These are phyloP conservation scores for Ganoderma lingzhi DNA, from an alignment of 1,284 basidiomycete species.

Conservation along the genomic window DNA sequence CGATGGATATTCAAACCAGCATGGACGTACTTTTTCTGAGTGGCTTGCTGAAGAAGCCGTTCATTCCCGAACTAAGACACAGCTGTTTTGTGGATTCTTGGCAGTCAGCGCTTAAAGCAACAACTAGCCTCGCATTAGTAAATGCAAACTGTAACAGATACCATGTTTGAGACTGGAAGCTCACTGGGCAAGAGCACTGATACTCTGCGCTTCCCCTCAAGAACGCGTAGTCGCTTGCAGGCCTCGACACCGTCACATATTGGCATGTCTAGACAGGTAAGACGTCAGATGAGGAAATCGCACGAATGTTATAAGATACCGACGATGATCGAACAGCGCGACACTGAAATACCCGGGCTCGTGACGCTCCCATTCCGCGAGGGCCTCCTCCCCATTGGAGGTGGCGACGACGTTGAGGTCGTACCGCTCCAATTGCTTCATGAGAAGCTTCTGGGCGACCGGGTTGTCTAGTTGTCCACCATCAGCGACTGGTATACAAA, in stretches of 20 bases:
- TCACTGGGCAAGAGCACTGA: constrained; percentile 62
- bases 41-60: constrained; percentile 75
- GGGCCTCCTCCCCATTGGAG: constrained; percentile 71
- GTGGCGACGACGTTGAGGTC: constrained; percentile 67
- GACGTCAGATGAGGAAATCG: constrained; percentile 6
- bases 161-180: constrained; percentile 33
- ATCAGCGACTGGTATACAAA: not conserved
- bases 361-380: constrained; percentile 73
- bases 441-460: constrained; percentile 68
- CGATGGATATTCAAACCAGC: not conserved
- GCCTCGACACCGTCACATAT: constrained; percentile 79
- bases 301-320: constrained; percentile 34
- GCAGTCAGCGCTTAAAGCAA: constrained; percentile 76
- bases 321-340: constrained; percentile 78
- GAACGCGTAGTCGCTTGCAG: constrained; percentile 63
- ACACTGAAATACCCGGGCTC: constrained; percentile 72
- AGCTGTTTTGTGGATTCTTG: constrained; percentile 78
- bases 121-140: constrained; percentile 51
- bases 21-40: constrained; percentile 60
- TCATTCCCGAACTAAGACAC: constrained; percentile 78
- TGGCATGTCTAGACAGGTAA: constrained; percentile 64
- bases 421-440: constrained; percentile 70
- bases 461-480: constrained; percentile 59
- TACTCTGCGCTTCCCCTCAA: constrained; percentile 65
- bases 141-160: not conserved